These are phyloP conservation scores for Periconia sp. DNA, from an alignment of 2,329 filamentous ascomycete genomes.

Conservation along the genomic window DNA sequence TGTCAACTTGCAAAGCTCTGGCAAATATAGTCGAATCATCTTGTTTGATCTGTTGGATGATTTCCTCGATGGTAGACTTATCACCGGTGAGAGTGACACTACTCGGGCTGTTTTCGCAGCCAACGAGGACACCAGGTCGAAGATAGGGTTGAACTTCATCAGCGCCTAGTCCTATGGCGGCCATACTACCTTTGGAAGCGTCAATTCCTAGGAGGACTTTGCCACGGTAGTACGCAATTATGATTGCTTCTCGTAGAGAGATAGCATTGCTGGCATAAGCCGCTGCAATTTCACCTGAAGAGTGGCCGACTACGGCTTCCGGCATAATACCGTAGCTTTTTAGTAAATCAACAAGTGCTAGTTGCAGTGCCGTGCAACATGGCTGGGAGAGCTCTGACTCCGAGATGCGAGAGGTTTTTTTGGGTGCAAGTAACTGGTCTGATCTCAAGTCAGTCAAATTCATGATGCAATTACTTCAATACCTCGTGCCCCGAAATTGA, in stretches of 20 bases:
- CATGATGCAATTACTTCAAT: too few species aligned
- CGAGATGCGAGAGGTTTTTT: constrained; percentile 1
- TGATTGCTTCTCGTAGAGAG: constrained; percentile 4
- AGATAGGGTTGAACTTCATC: constrained; percentile 3
- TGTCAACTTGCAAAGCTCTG: constrained; percentile 47
- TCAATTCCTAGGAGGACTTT: background rate
- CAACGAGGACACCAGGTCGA: background rate
- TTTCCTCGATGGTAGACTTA: constrained; percentile 35
- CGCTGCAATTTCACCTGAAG: constrained; percentile 31
- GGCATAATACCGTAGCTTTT: constrained; percentile 17
- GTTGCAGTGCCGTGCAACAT: constrained; percentile 25
- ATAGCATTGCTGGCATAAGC: constrained; percentile 18
- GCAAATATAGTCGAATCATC: background rate
- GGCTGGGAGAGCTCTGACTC: constrained; percentile 25
- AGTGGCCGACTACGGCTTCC: constrained; percentile 26
- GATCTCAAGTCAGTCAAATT: background rate
- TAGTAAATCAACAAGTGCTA: constrained; percentile 24
- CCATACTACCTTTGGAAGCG: constrained; percentile 2
- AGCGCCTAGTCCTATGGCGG: constrained; percentile 8
- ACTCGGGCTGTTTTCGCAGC: constrained; percentile 41
- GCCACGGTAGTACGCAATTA: constrained; percentile 10
- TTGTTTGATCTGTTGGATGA: background rate
- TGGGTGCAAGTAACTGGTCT: background rate
- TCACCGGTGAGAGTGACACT: constrained; percentile 54
- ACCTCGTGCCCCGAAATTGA: too few species aligned